Evolutionary conservation across 2,329 filamentous ascomycete species (phyloP).

Genomic region (Cercospora sp.): DNA sequence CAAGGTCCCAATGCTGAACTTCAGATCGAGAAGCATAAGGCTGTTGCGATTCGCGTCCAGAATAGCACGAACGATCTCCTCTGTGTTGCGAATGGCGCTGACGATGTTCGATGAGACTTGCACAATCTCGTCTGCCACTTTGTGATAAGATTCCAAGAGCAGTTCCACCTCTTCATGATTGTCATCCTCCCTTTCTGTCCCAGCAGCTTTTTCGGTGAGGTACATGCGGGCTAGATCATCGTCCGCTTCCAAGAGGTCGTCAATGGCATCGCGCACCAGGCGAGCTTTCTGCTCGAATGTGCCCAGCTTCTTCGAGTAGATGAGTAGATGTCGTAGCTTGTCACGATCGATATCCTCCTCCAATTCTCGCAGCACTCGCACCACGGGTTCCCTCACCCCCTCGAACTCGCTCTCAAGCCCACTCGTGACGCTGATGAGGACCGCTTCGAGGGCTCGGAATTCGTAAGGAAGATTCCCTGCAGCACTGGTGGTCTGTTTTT

Average conservation of each 20-base stretch:
- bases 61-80: conserved; percentile 96
- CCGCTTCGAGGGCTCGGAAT: conserved; percentile 91
- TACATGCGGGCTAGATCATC: conserved; percentile 96
- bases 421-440: conserved; percentile 88
- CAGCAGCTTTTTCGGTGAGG: conserved; percentile 79
- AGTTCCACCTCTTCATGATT: conserved; percentile 97
- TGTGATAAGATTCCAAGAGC: conserved; percentile 94
- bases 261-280: conserved; percentile 89
- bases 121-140: conserved; percentile 96
- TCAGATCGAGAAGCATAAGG: conserved; percentile 94
- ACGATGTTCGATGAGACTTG: conserved; percentile 92
- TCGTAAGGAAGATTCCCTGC: conserved; percentile 78
- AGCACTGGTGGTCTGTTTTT: conserved; percentile 62
- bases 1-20: conserved; percentile 92
- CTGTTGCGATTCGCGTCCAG: conserved; percentile 97
- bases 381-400: conserved; percentile 86
- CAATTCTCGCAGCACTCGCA: conserved; percentile 81
- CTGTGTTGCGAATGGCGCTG: conserved; percentile 92
- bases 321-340: conserved; percentile 84
- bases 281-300: conserved; percentile 98
- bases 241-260: conserved; percentile 92
- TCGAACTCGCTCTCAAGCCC: conserved; percentile 94
- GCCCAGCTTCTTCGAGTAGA: conserved; percentile 91
- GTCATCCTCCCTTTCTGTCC: conserved; percentile 70
- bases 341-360: conserved; percentile 97